Conservation (phyloP, 208 protist genomes). For the Acanthamoeba healyi region DNA sequence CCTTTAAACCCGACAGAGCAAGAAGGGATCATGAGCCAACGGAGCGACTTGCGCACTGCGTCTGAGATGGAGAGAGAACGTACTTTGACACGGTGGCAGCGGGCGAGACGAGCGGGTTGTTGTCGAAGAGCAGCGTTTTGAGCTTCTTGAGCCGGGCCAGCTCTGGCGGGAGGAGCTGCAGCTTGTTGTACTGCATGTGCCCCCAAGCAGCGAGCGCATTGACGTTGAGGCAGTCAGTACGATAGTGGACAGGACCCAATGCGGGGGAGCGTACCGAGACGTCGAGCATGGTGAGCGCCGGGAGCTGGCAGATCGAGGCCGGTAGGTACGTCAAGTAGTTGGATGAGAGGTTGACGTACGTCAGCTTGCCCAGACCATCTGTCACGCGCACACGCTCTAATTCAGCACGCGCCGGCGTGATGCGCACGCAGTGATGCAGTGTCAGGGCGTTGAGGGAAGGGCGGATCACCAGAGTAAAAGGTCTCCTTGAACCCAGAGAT, state of each 20-base stretch:
- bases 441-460: background rate
- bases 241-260: too few species aligned
- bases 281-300: slow-evolving; percentile 41
- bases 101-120: slow-evolving; percentile 49
- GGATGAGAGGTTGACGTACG: slow-evolving; percentile 39
- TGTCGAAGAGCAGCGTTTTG: slow-evolving; percentile 29
- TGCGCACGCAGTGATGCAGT: too few species aligned
- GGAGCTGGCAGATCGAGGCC: slow-evolving; percentile 26
- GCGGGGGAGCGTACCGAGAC: background rate
- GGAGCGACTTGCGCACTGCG: too few species aligned
- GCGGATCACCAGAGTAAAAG: background rate
- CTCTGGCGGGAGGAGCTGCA: slow-evolving; percentile 39
- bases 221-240: too few species aligned
- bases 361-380: slow-evolving; percentile 52
- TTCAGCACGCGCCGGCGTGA: too few species aligned
- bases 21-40: too few species aligned
- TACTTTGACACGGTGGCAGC: background rate
- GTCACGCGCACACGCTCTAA: too few species aligned
- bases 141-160: background rate
- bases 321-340: slow-evolving; percentile 34
- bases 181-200: slow-evolving; percentile 58
- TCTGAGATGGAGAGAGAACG: background rate
- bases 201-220: too few species aligned
- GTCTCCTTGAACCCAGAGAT: slow-evolving; percentile 57
- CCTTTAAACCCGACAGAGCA: background rate